These are phyloP conservation scores for Trypanosoma brucei DNA, from an alignment of 208 protist genomes.

Conservation along the genomic window DNA sequence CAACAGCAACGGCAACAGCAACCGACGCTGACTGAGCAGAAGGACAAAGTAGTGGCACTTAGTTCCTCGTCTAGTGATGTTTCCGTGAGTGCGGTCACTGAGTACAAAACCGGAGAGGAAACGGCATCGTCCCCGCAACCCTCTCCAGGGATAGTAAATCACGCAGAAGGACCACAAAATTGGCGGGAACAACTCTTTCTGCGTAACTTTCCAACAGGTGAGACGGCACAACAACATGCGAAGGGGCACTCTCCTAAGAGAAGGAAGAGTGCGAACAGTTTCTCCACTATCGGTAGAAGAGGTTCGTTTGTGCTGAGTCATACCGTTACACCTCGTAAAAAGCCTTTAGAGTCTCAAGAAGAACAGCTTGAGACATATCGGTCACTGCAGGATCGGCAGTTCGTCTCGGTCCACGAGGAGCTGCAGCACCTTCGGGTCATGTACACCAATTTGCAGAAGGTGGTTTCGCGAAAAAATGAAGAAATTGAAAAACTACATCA, in stretches of 20 bases:
- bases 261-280: neutral
- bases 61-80: no score
- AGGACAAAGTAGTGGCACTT: no score
- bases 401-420: constrained; percentile 60
- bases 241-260: neutral
- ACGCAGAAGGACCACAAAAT: neutral
- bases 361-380: constrained; percentile 38
- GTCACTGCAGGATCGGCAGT: constrained; percentile 45
- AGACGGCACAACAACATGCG: neutral
- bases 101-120: no score
- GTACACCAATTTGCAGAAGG: constrained; percentile 50
- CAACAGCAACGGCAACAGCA: no score
- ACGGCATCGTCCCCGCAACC: no score
- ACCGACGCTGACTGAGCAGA: no score
- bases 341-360: constrained; percentile 10
- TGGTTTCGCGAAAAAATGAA: constrained; percentile 40
- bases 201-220: neutral
- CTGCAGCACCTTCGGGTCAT: constrained; percentile 57
- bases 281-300: neutral
- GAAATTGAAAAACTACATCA: constrained; percentile 44
- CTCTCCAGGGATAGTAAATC: no score
- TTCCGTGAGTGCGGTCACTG: no score
- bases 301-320: neutral
- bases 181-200: neutral
- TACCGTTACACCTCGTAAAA: constrained; percentile 2